These are phyloP conservation scores for Sporobolomyces roseus DNA, from an alignment of 768 basidiomycete species.

Conservation along the genomic window DNA sequence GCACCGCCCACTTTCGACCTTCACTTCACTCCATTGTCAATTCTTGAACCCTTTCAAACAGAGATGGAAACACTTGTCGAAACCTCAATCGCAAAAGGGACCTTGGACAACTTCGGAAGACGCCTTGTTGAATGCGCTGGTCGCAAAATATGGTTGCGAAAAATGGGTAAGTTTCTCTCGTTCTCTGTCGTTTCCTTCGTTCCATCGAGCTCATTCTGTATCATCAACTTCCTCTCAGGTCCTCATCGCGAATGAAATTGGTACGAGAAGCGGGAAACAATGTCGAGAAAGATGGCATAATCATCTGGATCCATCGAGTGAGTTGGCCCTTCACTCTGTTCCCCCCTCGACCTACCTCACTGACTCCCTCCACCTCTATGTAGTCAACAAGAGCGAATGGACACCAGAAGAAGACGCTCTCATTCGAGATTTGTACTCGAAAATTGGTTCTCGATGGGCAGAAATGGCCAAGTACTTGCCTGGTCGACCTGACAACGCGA, in stretches of 20 bases:
- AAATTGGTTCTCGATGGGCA: slow-evolving; percentile 42
- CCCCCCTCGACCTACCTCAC: neutral
- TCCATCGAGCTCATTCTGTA: neutral
- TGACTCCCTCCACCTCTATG: neutral
- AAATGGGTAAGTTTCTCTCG: slow-evolving; percentile 42
- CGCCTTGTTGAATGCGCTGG: slow-evolving; percentile 25
- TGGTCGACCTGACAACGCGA: slow-evolving; percentile 45
- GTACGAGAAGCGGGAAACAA: slow-evolving; percentile 43
- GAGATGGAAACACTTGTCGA: slow-evolving; percentile 37
- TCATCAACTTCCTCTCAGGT: slow-evolving; percentile 8
- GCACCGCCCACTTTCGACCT: too few species aligned
- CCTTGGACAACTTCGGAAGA: slow-evolving; percentile 42
- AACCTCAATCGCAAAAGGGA: slow-evolving; percentile 38
- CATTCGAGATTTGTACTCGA: slow-evolving; percentile 36
- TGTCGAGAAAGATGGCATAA: slow-evolving; percentile 47
- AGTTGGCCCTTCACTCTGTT: neutral
- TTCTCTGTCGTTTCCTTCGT: neutral
- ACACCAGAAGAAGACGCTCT: slow-evolving; percentile 41
- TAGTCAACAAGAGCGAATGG: slow-evolving; percentile 44
- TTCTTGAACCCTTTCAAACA: too few species aligned
- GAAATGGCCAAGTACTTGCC: slow-evolving; percentile 45
- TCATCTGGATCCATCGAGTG: slow-evolving; percentile 44
- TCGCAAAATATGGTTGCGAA: slow-evolving; percentile 39
- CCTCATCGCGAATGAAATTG: slow-evolving; percentile 39
- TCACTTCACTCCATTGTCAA: too few species aligned